Conservation (phyloP, 805 yeast species). For the Cyberlindnera misumaiensis region DNA sequence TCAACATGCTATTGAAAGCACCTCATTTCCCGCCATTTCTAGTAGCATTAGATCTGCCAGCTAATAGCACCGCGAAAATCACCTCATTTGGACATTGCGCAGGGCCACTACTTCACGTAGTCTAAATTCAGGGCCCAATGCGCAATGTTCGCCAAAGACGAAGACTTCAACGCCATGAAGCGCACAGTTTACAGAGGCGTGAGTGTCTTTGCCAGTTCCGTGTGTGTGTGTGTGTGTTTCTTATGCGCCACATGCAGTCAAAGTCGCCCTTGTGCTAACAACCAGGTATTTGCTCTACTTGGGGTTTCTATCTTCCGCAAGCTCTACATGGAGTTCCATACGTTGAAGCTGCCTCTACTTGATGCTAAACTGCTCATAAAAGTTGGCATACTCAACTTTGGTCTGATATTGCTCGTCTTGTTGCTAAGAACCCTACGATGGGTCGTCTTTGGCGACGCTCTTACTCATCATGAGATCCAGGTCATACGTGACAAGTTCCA, state of each 20-base stretch:
- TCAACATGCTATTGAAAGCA: too few species aligned
- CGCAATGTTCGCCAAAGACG: too few species aligned
- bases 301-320: conserved; percentile 9
- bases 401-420: conserved; percentile 2
- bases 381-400: conserved; percentile 10
- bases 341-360: not conserved
- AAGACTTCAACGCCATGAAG: not conserved
- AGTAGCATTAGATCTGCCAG: too few species aligned
- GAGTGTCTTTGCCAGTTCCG: not conserved
- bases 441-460: conserved; percentile 10
- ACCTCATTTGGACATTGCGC: not conserved
- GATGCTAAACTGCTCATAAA: conserved; percentile 7
- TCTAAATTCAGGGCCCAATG: not conserved
- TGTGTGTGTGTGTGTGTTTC: too few species aligned
- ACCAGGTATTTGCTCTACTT: conserved; percentile 5
- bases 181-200: not conserved
- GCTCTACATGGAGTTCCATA: conserved; percentile 6
- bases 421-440: conserved; percentile 5
- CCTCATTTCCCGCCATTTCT: too few species aligned
- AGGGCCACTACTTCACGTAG: not conserved
- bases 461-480: conserved; percentile 3
- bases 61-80: too few species aligned
- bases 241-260: not conserved
- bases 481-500: conserved; percentile 11
- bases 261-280: conserved; percentile 1